Base-by-base conservation (phyloP, 768 basidiomycete species). In the Calocybe cyanea region DNA sequence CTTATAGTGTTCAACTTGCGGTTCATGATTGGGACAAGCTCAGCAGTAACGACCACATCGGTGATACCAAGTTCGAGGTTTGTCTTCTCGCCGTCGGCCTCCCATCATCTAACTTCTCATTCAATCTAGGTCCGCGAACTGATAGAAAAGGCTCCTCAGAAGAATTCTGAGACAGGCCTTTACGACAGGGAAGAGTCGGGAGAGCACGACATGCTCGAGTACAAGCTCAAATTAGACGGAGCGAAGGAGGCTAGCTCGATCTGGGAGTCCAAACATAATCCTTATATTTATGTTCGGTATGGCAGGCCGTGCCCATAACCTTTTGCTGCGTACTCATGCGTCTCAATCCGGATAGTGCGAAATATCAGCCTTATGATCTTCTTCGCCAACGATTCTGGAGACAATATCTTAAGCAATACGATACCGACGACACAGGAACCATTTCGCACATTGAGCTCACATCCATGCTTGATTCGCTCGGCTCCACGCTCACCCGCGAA, bases 1-100 rank as follows among this genome's bases (percentile, higher is more conserved):
- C 76, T 8, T 96, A 82, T 71, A 77, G 83, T 43, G 72, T 92
- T 7, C 81, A 90, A 53, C 80, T 96, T 41, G 78, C 82, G 0
- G 81, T 99, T 2, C 81, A 93, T 40, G 95, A 99, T 62, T 99
- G 95, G 95, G 95, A 98, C 66, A 97, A 97, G 65, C 75, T 92
- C 10, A 81, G 79, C 24, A 77, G 81, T 4, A 96, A 98, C 59
- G 95, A 97, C 61, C 77, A 86, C 53, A 82, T 99, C 28, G 93
- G 93, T 14, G 87, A 91, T 43, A 81, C 77, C 2, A 68, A 67
- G 4, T 75, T 97, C 49, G 80, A 86, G 34, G 73, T 97, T 5
- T 0, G 47, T 19, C 23, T 33, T 47, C 5, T 23, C 28, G n/a
- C 2, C 18, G 41, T 2, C 14, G 14, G 7, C 17, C 19, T 23